These are phyloP conservation scores for Monosporozyma siamensis DNA, from an alignment of 805 yeast species.

Conservation along the genomic window DNA sequence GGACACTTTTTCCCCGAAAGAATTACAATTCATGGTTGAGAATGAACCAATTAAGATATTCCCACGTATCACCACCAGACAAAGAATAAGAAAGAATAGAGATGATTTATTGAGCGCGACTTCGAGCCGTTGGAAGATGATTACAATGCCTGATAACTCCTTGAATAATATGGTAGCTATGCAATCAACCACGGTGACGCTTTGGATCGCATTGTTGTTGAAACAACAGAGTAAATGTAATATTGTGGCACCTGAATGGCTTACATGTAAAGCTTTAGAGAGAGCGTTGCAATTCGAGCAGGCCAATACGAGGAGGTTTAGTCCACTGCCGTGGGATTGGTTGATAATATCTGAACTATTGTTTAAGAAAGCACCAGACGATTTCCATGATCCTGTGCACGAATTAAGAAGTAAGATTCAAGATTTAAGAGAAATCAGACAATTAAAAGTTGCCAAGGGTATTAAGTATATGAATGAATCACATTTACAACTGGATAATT, in stretches of 20 bases:
- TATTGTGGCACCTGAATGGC: constrained; percentile 82
- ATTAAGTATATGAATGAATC: constrained; percentile 68
- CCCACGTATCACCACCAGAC: constrained; percentile 47
- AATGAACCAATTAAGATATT: constrained; percentile 62
- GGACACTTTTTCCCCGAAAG: constrained; percentile 59
- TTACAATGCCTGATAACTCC: constrained; percentile 31
- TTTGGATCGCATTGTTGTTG: constrained; percentile 81
- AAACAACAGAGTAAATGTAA: constrained; percentile 81
- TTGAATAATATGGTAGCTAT: constrained; percentile 40
- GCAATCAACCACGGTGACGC: constrained; percentile 60
- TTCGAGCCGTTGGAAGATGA: constrained; percentile 18
- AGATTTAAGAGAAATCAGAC: constrained; percentile 76
- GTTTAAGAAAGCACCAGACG: constrained; percentile 63
- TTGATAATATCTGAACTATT: constrained; percentile 66
- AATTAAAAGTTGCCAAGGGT: constrained; percentile 75
- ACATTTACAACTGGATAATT: constrained; percentile 72
- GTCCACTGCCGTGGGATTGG: constrained; percentile 82
- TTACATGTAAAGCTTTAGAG: constrained; percentile 45
- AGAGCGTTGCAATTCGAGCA: constrained; percentile 60
- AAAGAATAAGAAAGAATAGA: constrained; percentile 9
- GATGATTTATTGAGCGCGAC: not conserved
- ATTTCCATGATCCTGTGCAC: constrained; percentile 63
- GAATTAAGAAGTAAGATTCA: constrained; percentile 62
- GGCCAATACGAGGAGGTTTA: constrained; percentile 46
- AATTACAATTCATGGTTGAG: constrained; percentile 78